Percentiles rank a stretch among this genome's conserved stretches.
phyloP scores from a whole-genome alignment of 2,329 filamentous ascomycete species.

The Alternaria longipes region DNA sequence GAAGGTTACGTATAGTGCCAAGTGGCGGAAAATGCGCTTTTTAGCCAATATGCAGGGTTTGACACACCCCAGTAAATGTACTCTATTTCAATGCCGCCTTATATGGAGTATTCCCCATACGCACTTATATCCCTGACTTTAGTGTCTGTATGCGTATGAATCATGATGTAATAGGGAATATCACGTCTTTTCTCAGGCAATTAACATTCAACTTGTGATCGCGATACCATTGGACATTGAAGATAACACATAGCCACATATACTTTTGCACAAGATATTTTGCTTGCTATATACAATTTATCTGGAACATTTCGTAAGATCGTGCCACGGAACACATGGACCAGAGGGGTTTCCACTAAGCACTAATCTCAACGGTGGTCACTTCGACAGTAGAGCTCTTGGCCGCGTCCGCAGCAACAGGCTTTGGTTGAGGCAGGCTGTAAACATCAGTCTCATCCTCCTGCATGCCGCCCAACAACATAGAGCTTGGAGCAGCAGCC shows the following conservation, averaged over 20 bases:
- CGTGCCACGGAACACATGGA: background rate
- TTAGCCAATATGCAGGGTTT: slow-evolving; percentile 2
- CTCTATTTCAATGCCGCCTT: background rate
- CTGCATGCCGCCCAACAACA: slow-evolving; percentile 16
- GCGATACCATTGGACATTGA: background rate
- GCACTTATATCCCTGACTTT: background rate
- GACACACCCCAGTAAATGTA: background rate
- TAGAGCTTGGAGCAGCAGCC: slow-evolving; percentile 14
- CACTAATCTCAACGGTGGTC: slow-evolving; percentile 11
- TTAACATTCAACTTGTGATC: background rate
- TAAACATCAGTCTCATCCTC: slow-evolving; percentile 16
- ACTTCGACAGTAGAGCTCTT: slow-evolving; percentile 8
- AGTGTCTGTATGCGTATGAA: background rate
- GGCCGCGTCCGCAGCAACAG: background rate
- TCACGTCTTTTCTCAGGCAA: background rate
- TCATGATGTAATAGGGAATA: background rate
- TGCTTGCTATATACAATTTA: slow-evolving; percentile 1
- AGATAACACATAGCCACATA: background rate
- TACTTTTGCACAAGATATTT: background rate
- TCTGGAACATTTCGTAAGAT: background rate
- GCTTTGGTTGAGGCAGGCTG: background rate
- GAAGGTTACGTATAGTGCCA: background rate
- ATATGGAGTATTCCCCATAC: background rate
- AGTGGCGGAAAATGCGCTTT: background rate
- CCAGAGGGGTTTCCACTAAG: background rate